Base-by-base conservation (phyloP, 176 grass and related monocot species). In the Metroxylon sagu region DNA sequence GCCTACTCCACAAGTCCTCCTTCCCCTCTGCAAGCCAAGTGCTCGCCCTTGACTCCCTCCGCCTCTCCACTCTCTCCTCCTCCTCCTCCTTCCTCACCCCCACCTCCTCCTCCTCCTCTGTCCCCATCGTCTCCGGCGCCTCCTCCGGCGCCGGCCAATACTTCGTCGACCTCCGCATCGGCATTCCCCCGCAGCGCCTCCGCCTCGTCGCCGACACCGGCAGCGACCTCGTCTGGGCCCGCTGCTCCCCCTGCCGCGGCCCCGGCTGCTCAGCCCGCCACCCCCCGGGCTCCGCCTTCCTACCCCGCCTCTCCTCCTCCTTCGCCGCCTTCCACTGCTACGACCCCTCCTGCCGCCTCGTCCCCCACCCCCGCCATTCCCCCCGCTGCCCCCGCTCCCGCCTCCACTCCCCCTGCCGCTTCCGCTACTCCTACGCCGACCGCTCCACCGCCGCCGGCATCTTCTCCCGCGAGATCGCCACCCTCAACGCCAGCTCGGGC, bases 371-470 rank as follows among this genome's bases (percentile, higher is more conserved):
- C 18, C 18, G 18, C 18, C 31, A 17, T 29, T 21, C 30, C 60
- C 60, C 29, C 8, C 31, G 29, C 18, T 62, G 60, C 31, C 60
- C 25, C 2, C 60, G 60, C 31, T n/a, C n/a, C 7, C 60, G 25
- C 6, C 31, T 62, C 60, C 60, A 62, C 60, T 62, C 60, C 29
- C 60, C 60, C 2, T 62, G 60, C 31, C 60, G 60, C 60, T 62
- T 30, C 60, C 60, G n/a, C 31, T 62, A 62, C 60, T 62, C 60
- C 17, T 62, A 62, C 60, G n/a, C 60, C 60, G 60, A 62, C 31
- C 15, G 60, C 18, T 49, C 60, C 60, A 19, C 31, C 60, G 39
- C 60, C 3, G 6, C 31, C 60, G 60, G 60, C n/a, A 49, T 62
- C 60, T 62, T 62, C 60, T 62, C 60, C 19, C 60, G 31, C 10